These are phyloP conservation scores for Leccinum pachyderme DNA, from an alignment of 1,284 basidiomycete species.

Conservation along the genomic window DNA sequence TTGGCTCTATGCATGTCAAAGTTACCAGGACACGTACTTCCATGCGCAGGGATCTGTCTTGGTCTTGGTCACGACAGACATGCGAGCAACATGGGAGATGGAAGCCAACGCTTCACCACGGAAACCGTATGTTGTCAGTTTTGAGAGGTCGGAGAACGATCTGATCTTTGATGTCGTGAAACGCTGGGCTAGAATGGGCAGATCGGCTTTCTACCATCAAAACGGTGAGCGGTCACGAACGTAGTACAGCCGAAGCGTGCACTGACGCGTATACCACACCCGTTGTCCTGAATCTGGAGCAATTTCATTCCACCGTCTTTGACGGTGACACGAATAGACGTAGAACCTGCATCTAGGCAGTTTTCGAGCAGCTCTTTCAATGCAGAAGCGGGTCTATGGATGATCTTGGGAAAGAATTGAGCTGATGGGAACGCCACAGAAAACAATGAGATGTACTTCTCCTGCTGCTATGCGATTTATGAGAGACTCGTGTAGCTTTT, in stretches of 20 bases:
- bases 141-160: conserved; percentile 83
- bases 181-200: conserved; percentile 90
- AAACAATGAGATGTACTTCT: conserved; percentile 48
- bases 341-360: conserved; percentile 89
- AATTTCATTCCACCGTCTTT: conserved; percentile 97
- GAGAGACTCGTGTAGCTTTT: conserved; percentile 67
- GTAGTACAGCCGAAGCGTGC: not conserved
- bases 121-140: conserved; percentile 94
- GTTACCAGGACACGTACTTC: conserved; percentile 60
- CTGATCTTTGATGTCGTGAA: conserved; percentile 96
- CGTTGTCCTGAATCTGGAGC: conserved; percentile 96
- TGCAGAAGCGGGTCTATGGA: conserved; percentile 93
- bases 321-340: conserved; percentile 82
- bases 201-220: conserved; percentile 57
- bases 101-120: conserved; percentile 96
- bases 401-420: conserved; percentile 64
- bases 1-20: not conserved
- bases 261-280: conserved; percentile 83
- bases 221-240: not conserved
- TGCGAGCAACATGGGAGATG: conserved; percentile 91
- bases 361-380: conserved; percentile 98
- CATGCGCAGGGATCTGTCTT: conserved; percentile 79
- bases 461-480: conserved; percentile 84
- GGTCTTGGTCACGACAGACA: conserved; percentile 90
- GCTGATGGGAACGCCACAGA: not conserved